Evolutionary conservation across 73 alveolate species (phyloP).

Genomic region (Paramecium octaurelia): DNA sequence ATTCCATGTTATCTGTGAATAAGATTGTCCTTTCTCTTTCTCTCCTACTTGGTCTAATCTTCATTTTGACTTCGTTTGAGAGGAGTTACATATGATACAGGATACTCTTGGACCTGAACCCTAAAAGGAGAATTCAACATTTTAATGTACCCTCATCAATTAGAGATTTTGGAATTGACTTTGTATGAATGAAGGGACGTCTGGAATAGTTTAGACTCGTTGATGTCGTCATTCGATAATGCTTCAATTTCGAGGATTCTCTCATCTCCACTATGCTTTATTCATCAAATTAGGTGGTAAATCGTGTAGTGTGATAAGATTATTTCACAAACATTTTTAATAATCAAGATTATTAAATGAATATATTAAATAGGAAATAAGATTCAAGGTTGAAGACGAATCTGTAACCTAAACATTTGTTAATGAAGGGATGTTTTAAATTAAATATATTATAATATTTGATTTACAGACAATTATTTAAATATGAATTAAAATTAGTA

Average conservation of each 20-base stretch:
- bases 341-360: not conserved
- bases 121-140: not conserved
- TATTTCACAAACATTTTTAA: not conserved
- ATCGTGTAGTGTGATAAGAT: not conserved
- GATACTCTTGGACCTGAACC: not conserved
- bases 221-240: not conserved
- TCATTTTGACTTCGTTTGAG: not conserved
- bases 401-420: not conserved
- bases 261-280: not conserved
- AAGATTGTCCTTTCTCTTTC: slow-evolving; percentile 1
- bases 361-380: not conserved
- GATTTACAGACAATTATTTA: not conserved
- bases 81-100: not conserved
- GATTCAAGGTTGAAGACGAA: not conserved
- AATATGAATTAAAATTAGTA: not conserved
- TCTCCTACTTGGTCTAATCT: not conserved
- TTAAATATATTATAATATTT: not conserved
- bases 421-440: not conserved
- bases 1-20: slow-evolving; percentile 23
- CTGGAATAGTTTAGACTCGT: not conserved
- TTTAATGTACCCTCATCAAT: not conserved
- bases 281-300: not conserved
- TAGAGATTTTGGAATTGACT: not conserved
- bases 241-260: not conserved
- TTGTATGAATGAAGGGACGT: not conserved